Base-by-base conservation (phyloP, 257 asterid species). In the Nicotiana tabacum region DNA sequence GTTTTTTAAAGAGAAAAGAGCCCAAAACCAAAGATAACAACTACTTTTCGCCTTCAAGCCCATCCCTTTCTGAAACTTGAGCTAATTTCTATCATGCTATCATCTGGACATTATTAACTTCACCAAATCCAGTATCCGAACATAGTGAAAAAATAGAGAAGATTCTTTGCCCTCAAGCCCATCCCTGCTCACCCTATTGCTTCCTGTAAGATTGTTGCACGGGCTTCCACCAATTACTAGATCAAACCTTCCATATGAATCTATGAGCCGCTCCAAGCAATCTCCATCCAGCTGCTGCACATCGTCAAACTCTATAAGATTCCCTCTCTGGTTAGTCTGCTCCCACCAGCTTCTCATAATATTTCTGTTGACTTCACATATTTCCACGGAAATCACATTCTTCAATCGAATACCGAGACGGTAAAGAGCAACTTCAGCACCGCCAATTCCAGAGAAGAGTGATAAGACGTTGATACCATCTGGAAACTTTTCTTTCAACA, bases 401-500 rank as follows among this genome's bases (percentile, higher is more conserved):
- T 87, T 93, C 83, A 94, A 6, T 24, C 86, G 92, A 15, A 96
- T 66, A 1, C 98, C 98, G 0, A 94, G 95, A 3, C 97, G 88
- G 37, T 96, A 95, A 16, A 96, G 98, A 1, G 99, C 98, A 18
- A 96, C 98, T 74, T 96, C 99, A 4, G 90, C 98, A 11, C 99
- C 99, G 0, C 99, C 99, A 4, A 96, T 96, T 43, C 99, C 99
- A 12, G 99, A 94, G 87, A 94, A 94, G 21, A 96, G 90, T 4
- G 99, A 94, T 2, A 96, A 67, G 0, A 96, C 83, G 35, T 92
- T 96, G 37, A 96, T 81, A 58, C 99, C 99, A 0, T 85, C 46
- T 0, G 98, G 99, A 81, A 46, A 96, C 33, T 94, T 83, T 6
- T 91, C 91, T 83, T 90, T 94, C 66, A 96, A 85, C 66, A 90